Base-by-base conservation (phyloP, 352 stramenopile species). In the Plasmopara viticola region DNA sequence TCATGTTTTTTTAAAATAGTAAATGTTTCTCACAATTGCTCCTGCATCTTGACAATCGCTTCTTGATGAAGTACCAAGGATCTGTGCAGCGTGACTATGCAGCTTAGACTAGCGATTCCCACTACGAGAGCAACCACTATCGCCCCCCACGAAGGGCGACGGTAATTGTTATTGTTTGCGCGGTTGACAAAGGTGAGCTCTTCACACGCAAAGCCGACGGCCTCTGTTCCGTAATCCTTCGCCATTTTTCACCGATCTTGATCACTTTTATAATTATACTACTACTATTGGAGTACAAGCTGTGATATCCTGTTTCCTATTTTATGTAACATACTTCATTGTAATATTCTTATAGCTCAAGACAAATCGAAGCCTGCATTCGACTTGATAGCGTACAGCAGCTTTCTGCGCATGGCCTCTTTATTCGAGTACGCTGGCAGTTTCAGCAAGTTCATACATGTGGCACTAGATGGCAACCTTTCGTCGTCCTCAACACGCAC, bases 361-460 rank as follows among this genome's bases (percentile, higher is more conserved):
- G 87, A 98, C 34, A 99, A 67, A 66, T 99, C 96, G 81, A 99
- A 99, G 43, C 96, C 96, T 10, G 95, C 86, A 50, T 95, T 96
- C 6, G 91, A 79, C 62, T 89, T 84, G 59, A 99, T 98, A 12
- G 97, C 87, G 63, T 97, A 97, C 9, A 98, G 48, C 8, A 99
- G 73, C 65, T 99, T 99, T 43, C 89, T 70, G 45, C 78, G 78
- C 70, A 99, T 84, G 40, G 97, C 81, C 31, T 94, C 90, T 56
- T 98, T 92, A 61, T 72, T 96, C 29, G 88, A 97, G 65, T 98
- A 99, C 15, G 91, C 96, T 18, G 95, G 96, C 28, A 99, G 78
- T 70, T 98, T 98, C 28, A 99, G 74, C 30, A 94, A 76, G 65
- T 99, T 99, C 80, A 99, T 98, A 74, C 96, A 99, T 45, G 96